phyloP scores from a whole-genome alignment of 331 rosid genomes.

The Quercus tomentella region DNA sequence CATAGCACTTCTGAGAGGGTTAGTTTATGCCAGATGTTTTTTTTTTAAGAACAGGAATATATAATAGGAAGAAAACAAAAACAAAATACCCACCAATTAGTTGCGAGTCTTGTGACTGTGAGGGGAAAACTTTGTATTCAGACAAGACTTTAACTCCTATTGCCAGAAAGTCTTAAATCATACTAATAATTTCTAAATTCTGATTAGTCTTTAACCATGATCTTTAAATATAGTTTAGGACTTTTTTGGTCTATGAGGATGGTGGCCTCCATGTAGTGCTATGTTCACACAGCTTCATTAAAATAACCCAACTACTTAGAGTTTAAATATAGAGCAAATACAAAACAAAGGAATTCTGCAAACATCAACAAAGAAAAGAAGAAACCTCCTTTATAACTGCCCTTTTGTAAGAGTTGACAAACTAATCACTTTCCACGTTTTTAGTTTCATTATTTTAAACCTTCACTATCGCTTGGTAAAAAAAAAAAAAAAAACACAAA shows the following conservation, averaged over 20 bases:
- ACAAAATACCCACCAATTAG: too few relatives aligned
- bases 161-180: too few relatives aligned
- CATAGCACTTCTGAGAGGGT: too few relatives aligned
- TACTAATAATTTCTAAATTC: neutral
- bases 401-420: neutral
- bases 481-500: too few relatives aligned
- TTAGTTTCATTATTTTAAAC: neutral
- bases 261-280: slow-evolving; percentile 5
- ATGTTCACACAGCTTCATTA: neutral
- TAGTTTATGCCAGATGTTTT: too few relatives aligned
- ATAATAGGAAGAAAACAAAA: too few relatives aligned
- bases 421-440: neutral
- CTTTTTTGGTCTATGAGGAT: neutral
- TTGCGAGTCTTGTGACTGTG: too few relatives aligned
- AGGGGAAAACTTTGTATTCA: too few relatives aligned
- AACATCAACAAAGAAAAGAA: neutral
- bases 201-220: neutral
- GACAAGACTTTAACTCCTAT: too few relatives aligned
- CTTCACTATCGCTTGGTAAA: neutral
- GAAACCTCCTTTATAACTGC: neutral
- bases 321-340: neutral
- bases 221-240: neutral
- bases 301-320: neutral
- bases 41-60: too few relatives aligned
- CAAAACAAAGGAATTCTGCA: neutral